Evolutionary conservation across 1,139 yeast species (phyloP), one percentile per base, ranked within the genome.

Genomic region (Yamadazyma diddensiae): DNA sequence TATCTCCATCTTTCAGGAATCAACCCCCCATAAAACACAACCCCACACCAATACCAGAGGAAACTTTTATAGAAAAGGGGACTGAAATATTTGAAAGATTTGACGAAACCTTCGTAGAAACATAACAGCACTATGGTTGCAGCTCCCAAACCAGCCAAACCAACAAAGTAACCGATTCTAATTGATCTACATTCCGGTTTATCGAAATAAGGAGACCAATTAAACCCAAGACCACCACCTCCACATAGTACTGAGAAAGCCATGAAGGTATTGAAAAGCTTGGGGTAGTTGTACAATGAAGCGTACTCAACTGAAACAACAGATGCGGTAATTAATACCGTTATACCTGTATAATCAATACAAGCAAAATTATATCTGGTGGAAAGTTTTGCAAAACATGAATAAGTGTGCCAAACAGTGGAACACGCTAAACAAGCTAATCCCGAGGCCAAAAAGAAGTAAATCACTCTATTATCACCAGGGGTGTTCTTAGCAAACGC

Each of bases 311-410:
- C 82, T 4, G 95, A 77, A 26, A 92, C 66, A 31, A 92, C 83
- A 1, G 95, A 85, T n/a, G 94, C 90, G 0, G 96, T 83, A 45
- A 92, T 88, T 41, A 92, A 65, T 9, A 88, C 73, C 0, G 97
- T 87, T 46, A 92, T 92, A 1, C 98, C 98, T 6, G 95, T 83
- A 56, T 92, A 92, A 61, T 92, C 98, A 29, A 90, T 80, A 58
- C 98, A 92, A 0, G 97, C 96, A 59, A 85, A 86, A 37, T 77
- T 74, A 41, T 80, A 71, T 53, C 95, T 73, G 37, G 79, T 59
- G 16, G 70, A 61, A 30, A 82, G 60, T 36, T 73, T 73, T 13
- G 94, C 79, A 45, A 88, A 83, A 41, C 88, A 82, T 37, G 84
- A 78, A 57, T 87, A 90, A 2, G 97, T 85, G 59, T 92, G 98